A percentile compares a stretch with the other conserved stretches of the same genome.
Evolutionary conservation across 2,329 filamentous ascomycete species (phyloP).

Genomic region (Zymoseptoria passerinii): DNA sequence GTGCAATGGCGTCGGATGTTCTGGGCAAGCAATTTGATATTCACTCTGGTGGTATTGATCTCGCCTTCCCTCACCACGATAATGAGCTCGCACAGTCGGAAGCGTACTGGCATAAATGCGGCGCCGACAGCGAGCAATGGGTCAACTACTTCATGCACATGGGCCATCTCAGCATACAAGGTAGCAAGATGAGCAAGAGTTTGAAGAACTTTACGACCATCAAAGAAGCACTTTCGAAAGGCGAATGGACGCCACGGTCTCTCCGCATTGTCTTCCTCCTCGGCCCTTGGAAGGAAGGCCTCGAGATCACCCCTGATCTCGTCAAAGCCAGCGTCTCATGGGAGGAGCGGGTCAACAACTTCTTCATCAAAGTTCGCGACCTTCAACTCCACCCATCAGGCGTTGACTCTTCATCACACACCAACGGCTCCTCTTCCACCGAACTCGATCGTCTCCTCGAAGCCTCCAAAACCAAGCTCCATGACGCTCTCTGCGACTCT

Average conservation of each 20-base stretch:
- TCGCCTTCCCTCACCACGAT: constrained; percentile 86
- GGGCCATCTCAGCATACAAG: constrained; percentile 82
- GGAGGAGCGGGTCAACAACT: constrained; percentile 71
- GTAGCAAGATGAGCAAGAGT: constrained; percentile 92
- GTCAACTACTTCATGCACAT: constrained; percentile 95
- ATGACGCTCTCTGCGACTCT: constrained; percentile 66
- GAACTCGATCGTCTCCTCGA: constrained; percentile 42
- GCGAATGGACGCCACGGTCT: constrained; percentile 67
- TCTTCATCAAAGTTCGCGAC: constrained; percentile 53
- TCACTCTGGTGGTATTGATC: constrained; percentile 84
- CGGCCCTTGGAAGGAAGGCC: constrained; percentile 80
- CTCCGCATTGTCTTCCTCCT: constrained; percentile 82
- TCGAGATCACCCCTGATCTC: constrained; percentile 77
- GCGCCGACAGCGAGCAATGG: constrained; percentile 54
- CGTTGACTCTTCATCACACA: not conserved
- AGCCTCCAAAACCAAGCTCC: constrained; percentile 48
- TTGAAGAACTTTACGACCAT: constrained; percentile 96
- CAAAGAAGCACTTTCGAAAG: constrained; percentile 62
- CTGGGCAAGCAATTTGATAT: constrained; percentile 81
- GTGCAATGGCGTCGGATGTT: constrained; percentile 87
- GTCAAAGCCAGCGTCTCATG: constrained; percentile 64
- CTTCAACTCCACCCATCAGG: constrained; percentile 26
- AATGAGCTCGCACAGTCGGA: constrained; percentile 88
- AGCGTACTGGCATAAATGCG: constrained; percentile 58
- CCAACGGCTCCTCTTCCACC: constrained; percentile 23